phyloP scores from a whole-genome alignment of 202 grass and related monocot genomes.

The Bolboschoenoplectus hybrid region DNA sequence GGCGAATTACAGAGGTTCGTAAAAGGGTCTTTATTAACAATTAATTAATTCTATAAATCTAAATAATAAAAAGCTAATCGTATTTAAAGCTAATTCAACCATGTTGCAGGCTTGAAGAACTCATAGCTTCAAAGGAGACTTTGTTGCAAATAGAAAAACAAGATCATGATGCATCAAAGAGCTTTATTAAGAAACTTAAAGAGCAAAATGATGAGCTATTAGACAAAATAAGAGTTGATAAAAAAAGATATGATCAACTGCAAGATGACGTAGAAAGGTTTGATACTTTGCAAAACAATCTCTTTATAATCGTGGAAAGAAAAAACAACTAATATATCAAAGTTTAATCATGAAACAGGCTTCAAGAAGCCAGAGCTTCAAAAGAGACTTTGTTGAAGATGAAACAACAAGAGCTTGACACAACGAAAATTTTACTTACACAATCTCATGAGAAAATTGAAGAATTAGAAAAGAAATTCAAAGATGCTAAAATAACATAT shows the following conservation, averaged over 20 bases:
- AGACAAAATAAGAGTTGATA: conserved; percentile 63
- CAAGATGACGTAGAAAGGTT: conserved; percentile 75
- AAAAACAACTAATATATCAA: conserved; percentile 32
- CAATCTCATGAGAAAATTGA: conserved; percentile 63
- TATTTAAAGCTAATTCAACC: conserved; percentile 35
- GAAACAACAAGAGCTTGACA: conserved; percentile 67
- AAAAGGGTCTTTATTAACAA: conserved; percentile 4
- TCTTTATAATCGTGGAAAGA: neutral
- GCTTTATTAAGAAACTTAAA: conserved; percentile 61
- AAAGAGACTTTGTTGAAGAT: conserved; percentile 66
- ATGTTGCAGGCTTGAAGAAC: conserved; percentile 70
- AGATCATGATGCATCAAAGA: conserved; percentile 58
- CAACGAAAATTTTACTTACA: conserved; percentile 53
- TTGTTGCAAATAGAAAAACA: conserved; percentile 60
- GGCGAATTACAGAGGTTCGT: conserved; percentile 34
- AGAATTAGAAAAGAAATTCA: conserved; percentile 69
- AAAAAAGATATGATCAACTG: conserved; percentile 60
- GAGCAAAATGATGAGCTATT: conserved; percentile 56
- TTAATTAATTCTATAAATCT: conserved; percentile 44
- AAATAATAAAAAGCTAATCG: conserved; percentile 7
- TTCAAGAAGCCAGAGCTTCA: conserved; percentile 56
- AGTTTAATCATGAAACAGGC: conserved; percentile 45
- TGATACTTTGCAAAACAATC: conserved; percentile 32
- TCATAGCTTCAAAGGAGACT: conserved; percentile 62
- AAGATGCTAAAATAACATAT: conserved; percentile 56